These are phyloP conservation scores for Malus hybrid DNA, from an alignment of 331 rosid genomes.

Conservation along the genomic window DNA sequence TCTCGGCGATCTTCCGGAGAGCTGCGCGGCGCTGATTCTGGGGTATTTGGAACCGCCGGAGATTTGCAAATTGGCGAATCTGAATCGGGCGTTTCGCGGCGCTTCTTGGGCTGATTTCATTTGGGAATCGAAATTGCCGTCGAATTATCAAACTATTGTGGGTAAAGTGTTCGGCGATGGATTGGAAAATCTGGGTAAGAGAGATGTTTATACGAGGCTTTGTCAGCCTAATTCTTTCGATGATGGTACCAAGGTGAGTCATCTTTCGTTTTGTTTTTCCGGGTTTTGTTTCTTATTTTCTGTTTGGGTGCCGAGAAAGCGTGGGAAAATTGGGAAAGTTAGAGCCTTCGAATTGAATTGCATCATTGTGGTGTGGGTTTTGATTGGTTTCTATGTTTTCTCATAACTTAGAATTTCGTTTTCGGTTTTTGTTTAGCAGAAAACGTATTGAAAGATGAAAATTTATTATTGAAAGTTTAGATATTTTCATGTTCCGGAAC, in stretches of 20 bases:
- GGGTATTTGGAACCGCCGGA: conserved; percentile 58
- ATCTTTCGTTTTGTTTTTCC: background rate
- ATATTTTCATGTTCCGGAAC: background rate
- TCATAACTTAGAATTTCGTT: background rate
- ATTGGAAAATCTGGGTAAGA: conserved; percentile 33
- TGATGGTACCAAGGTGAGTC: conserved; percentile 62
- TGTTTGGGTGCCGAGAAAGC: conserved; percentile 8
- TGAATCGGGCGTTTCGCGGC: conserved; percentile 68
- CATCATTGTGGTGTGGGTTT: background rate
- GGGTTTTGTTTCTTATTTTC: background rate
- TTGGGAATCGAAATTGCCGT: conserved; percentile 83
- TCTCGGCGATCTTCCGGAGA: conserved; percentile 63
- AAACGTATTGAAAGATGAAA: background rate
- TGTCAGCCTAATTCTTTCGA: conserved; percentile 43
- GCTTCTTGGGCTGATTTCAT: conserved; percentile 84
- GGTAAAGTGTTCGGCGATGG: conserved; percentile 34
- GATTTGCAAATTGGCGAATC: conserved; percentile 57
- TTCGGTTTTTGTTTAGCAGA: background rate
- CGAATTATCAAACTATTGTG: conserved; percentile 41
- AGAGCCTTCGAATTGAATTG: background rate
- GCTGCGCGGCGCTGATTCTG: conserved; percentile 58
- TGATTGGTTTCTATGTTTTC: background rate
- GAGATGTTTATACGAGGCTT: conserved; percentile 54
- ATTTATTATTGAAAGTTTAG: background rate
- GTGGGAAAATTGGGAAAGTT: background rate